Conservation (phyloP, 2,329 filamentous ascomycete species). For the Fusarium floridanum region DNA sequence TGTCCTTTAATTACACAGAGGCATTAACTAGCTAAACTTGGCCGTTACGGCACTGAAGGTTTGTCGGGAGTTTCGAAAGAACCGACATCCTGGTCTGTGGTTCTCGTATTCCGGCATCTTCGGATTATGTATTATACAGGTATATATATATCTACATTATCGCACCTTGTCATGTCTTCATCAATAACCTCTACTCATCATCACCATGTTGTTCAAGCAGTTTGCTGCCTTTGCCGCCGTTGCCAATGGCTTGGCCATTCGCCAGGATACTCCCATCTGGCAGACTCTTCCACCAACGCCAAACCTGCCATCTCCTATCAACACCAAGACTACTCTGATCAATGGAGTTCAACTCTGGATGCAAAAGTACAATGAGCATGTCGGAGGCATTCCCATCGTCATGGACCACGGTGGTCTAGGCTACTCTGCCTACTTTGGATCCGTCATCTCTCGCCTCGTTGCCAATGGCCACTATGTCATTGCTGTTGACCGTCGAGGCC, state of each 20-base stretch:
- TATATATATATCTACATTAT: constrained; percentile 2
- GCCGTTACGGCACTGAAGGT: neutral
- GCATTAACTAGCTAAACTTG: neutral
- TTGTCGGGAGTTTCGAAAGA: constrained; percentile 15
- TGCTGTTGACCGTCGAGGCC: constrained; percentile 56
- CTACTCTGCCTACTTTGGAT: constrained; percentile 57
- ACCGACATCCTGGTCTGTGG: neutral
- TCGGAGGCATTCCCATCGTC: constrained; percentile 52
- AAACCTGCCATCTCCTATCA: constrained; percentile 52
- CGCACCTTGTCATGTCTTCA: neutral
- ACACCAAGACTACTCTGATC: constrained; percentile 44
- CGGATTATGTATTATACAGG: neutral
- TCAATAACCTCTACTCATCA: neutral
- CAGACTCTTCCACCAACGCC: constrained; percentile 55
- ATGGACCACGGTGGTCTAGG: constrained; percentile 57
- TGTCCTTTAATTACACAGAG: neutral
- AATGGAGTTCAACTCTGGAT: constrained; percentile 57
- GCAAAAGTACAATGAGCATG: constrained; percentile 56
- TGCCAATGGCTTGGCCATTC: constrained; percentile 40
- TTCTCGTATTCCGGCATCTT: constrained; percentile 20
- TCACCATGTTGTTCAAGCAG: constrained; percentile 20
- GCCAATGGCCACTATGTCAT: constrained; percentile 53
- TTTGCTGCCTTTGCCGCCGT: constrained; percentile 19
- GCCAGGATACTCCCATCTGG: constrained; percentile 47
- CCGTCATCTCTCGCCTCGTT: constrained; percentile 53